Base-by-base conservation (phyloP, 2,329 filamentous ascomycete species). In the Myriangium duriaei region DNA sequence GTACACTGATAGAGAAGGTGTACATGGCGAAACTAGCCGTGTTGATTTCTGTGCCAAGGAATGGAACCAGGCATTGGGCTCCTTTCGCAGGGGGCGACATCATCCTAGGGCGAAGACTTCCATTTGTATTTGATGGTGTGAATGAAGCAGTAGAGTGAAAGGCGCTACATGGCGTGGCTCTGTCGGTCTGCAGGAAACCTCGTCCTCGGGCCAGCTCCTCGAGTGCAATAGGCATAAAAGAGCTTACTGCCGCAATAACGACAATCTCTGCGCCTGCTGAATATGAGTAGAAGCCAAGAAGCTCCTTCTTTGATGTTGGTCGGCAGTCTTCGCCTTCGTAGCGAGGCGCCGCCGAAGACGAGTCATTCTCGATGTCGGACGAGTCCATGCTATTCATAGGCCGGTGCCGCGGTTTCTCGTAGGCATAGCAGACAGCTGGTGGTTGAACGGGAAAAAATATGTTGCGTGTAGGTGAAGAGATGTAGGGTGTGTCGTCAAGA, bases 11-110 rank as follows among this genome's bases (percentile, higher is more conserved):
- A 41, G 86, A 93, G 60, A 98, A 98, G 2, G 86, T 95, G 62
- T 96, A 96, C 85, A 96, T 93, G 56, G 86, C 88, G 58, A 96
- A 95, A 58, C 83, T 92, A 24, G 88, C 87, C 1, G 88, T 95
- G 60, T 96, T 96, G 62, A 98, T 79, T 52, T 93, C 79, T 42
- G 81, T 59, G 4, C 88, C 88, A 15, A 93, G 64, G 4, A 96
- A 67, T 46, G 79, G 74, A 42, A 96, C 76, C 42, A 96, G 67
- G 54, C 91, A 98, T 56, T 92, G 84, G 4, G 46, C 34, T 68
- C 69, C 30, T 66, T 65, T 50, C 63, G 43, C 29, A 2, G 12
- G 45, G 15, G 42, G 50, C 21, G 21, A n/a, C n/a, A n/a, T 26
- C n/a, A 26, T 26, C 21, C 21, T 7, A 33, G 43, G 42, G 33